Evolutionary conservation across 257 asterid genomes (phyloP).

Genomic region (Gardenia jasminoides): DNA sequence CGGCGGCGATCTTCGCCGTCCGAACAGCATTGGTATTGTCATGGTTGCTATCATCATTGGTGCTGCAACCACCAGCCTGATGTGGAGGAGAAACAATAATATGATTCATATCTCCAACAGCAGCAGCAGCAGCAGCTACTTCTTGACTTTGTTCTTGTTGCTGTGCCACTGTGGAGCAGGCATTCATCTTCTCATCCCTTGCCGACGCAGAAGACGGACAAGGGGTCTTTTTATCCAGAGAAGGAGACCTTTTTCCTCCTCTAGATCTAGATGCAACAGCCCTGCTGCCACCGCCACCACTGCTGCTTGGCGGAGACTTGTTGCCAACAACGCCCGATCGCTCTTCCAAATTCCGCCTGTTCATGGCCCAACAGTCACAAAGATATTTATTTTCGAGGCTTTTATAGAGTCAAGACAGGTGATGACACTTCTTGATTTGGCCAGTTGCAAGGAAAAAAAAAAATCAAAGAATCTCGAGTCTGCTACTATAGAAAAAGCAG

Average conservation of each 20-base stretch:
- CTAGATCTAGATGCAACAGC: constrained; percentile 30
- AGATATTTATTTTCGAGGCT: too few relatives aligned
- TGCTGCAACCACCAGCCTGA: constrained; percentile 3
- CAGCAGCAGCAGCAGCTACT: neutral
- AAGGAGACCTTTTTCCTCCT: constrained; percentile 20
- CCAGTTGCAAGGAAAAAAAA: constrained; percentile 7
- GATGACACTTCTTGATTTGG: constrained; percentile 7
- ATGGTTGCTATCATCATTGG: constrained; percentile 1
- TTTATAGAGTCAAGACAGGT: constrained; percentile 9
- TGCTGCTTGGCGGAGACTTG: constrained; percentile 18
- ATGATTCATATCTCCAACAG: constrained; percentile 1
- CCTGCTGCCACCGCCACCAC: constrained; percentile 16
- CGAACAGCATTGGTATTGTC: neutral
- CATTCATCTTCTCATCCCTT: constrained; percentile 22
- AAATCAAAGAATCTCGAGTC: neutral
- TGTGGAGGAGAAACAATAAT: constrained; percentile 8
- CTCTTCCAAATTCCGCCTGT: constrained; percentile 30
- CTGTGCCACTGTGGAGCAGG: constrained; percentile 2
- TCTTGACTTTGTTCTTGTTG: constrained; percentile 11
- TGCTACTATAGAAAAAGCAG: neutral
- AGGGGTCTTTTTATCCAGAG: constrained; percentile 15
- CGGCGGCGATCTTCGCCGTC: constrained; percentile 29
- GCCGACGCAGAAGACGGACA: neutral
- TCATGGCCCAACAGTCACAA: constrained; percentile 16
- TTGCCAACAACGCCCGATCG: constrained; percentile 22